Percentiles rank a stretch among this genome's conserved stretches.
Conservation (phyloP, 2,329 filamentous ascomycete genomes). For the Diplodia mutila region DNA sequence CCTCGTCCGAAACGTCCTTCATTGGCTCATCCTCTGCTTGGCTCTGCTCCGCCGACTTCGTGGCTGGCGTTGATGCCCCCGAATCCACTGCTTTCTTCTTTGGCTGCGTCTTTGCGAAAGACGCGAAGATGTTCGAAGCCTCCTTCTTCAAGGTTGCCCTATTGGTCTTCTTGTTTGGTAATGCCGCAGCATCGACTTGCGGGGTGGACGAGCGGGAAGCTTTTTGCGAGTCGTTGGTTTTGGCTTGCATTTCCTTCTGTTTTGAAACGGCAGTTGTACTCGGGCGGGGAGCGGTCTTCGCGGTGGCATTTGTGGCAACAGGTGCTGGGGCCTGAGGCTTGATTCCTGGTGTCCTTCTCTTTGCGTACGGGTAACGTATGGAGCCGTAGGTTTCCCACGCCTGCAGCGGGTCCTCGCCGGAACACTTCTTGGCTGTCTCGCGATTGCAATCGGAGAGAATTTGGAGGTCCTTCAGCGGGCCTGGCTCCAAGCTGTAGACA, state of each 20-base stretch:
- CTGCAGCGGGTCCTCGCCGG: conserved; percentile 63
- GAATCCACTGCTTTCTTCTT: conserved; percentile 49
- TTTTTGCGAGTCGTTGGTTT: conserved; percentile 38
- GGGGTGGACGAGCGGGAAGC: conserved; percentile 40
- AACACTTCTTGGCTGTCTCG: conserved; percentile 59
- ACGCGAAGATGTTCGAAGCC: conserved; percentile 72
- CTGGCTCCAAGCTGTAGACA: conserved; percentile 80
- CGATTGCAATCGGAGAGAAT: conserved; percentile 71
- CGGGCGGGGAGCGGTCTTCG: conserved; percentile 33
- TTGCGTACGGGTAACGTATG: conserved; percentile 73
- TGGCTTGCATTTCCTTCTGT: conserved; percentile 32
- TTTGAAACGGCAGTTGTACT: conserved; percentile 27
- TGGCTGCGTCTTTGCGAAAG: conserved; percentile 72
- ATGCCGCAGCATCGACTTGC: conserved; percentile 32
- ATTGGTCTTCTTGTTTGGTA: conserved; percentile 39
- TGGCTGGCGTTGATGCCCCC: conserved; percentile 44
- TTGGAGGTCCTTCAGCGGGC: conserved; percentile 64
- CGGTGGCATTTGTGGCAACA: conserved; percentile 29
- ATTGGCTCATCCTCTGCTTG: conserved; percentile 56
- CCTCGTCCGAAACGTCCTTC: conserved; percentile 47
- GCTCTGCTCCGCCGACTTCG: conserved; percentile 31
- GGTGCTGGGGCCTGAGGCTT: conserved; percentile 32
- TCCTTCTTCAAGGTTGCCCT: conserved; percentile 60
- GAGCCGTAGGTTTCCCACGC: conserved; percentile 68
- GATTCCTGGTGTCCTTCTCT: conserved; percentile 51